Percentiles rank a stretch among this genome's conserved stretches.
Evolutionary conservation across 768 basidiomycete genomes (phyloP).

Genomic region (Suillus paluster): DNA sequence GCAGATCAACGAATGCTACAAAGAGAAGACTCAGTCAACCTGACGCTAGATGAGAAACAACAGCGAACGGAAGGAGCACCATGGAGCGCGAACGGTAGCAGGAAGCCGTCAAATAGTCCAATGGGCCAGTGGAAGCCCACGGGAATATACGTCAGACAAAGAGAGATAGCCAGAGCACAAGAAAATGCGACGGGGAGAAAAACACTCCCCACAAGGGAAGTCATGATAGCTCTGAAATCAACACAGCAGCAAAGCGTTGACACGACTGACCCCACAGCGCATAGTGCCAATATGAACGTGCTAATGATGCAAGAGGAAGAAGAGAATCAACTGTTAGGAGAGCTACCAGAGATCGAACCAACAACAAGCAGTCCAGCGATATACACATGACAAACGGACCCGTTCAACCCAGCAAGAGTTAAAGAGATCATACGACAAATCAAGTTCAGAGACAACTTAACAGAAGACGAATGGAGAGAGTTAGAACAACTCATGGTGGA

Average conservation of each 20-base stretch:
- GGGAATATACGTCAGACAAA: too few relatives aligned
- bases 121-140: background rate
- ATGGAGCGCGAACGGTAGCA: too few relatives aligned
- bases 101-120: background rate
- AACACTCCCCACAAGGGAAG: background rate
- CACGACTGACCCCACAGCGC: too few relatives aligned
- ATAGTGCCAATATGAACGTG: too few relatives aligned
- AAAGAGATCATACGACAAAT: conserved; percentile 17
- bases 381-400: background rate
- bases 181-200: background rate
- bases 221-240: background rate
- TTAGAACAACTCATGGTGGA: too few relatives aligned
- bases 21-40: background rate
- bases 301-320: too few relatives aligned
- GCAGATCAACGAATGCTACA: background rate
- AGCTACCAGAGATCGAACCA: background rate
- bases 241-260: background rate
- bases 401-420: conserved; percentile 18
- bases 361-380: background rate
- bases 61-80: background rate
- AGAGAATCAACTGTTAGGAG: background rate
- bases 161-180: background rate
- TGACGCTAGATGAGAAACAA: background rate
- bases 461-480: too few relatives aligned
- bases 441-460: too few relatives aligned